Evolutionary conservation across 805 yeast genomes (phyloP).

Genomic region (Wickerhamomyces mucosus): DNA sequence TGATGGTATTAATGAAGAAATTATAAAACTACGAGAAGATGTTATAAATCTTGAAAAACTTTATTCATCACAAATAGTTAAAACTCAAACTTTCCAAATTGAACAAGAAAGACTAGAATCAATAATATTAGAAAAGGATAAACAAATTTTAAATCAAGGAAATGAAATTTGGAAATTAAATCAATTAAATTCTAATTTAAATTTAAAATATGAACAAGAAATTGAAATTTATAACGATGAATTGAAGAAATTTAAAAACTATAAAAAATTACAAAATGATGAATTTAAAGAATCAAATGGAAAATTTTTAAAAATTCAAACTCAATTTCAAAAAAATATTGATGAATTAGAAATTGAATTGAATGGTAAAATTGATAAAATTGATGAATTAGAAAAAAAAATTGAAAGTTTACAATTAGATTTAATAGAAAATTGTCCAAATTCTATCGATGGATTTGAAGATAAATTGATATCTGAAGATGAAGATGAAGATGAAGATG

Average conservation of each 20-base stretch:
- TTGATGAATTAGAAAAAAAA: slow-evolving; percentile 11
- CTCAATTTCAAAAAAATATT: background rate
- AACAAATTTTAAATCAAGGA: slow-evolving; percentile 8
- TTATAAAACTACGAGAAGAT: too few relatives aligned
- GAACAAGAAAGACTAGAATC: slow-evolving; percentile 27
- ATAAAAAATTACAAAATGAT: slow-evolving; percentile 11
- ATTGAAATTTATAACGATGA: slow-evolving; percentile 11
- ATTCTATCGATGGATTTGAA: slow-evolving; percentile 1
- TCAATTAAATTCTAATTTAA: slow-evolving; percentile 8
- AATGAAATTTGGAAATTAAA: slow-evolving; percentile 3
- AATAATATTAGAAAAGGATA: slow-evolving; percentile 23
- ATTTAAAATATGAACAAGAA: slow-evolving; percentile 10
- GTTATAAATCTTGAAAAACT: slow-evolving; percentile 16
- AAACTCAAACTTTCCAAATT: slow-evolving; percentile 21
- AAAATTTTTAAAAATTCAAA: too few relatives aligned
- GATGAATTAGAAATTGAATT: background rate
- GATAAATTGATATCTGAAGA: slow-evolving; percentile 2
- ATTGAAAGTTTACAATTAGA: slow-evolving; percentile 9
- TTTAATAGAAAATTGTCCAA: slow-evolving; percentile 3
- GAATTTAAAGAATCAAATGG: slow-evolving; percentile 1
- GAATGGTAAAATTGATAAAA: slow-evolving; percentile 8
- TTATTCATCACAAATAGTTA: slow-evolving; percentile 14
- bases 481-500: slow-evolving; percentile 4
- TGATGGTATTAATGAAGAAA: too few relatives aligned
- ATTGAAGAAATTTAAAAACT: slow-evolving; percentile 4